Evolutionary conservation across 805 yeast species (phyloP).

Genomic region (Wickerhamiella alocasiicola): DNA sequence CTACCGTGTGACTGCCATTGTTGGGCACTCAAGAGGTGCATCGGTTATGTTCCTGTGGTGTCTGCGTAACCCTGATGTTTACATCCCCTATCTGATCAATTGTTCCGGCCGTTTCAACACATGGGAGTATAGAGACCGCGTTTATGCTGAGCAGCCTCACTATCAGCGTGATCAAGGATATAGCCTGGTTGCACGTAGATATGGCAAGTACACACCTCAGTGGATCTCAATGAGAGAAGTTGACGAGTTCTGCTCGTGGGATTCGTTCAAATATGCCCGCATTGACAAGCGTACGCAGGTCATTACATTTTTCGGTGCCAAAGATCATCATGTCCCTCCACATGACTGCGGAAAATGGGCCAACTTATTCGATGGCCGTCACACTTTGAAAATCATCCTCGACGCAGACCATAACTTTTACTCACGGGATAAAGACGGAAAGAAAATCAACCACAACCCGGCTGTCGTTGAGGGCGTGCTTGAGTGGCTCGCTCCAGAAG

Average conservation of each 20-base stretch:
- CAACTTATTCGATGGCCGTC: slow-evolving; percentile 44
- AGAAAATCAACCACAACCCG: slow-evolving; percentile 44
- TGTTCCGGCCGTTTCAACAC: slow-evolving; percentile 54
- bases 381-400: slow-evolving; percentile 44
- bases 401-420: slow-evolving; percentile 75
- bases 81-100: slow-evolving; percentile 56
- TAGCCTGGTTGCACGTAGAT: slow-evolving; percentile 30
- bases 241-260: slow-evolving; percentile 28
- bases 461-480: slow-evolving; percentile 39
- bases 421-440: slow-evolving; percentile 29
- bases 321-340: slow-evolving; percentile 54
- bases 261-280: not conserved
- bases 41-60: slow-evolving; percentile 69
- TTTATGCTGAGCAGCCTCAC: slow-evolving; percentile 5
- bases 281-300: slow-evolving; percentile 35
- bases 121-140: slow-evolving; percentile 10
- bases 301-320: slow-evolving; percentile 56
- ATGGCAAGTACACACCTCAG: slow-evolving; percentile 35
- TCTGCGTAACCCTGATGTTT: slow-evolving; percentile 24
- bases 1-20: slow-evolving; percentile 42
- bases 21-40: slow-evolving; percentile 74
- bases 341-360: slow-evolving; percentile 50
- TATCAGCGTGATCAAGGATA: slow-evolving; percentile 29
- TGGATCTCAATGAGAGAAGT: slow-evolving; percentile 36
- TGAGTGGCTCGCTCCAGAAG: slow-evolving; percentile 34